Percentiles rank a stretch among this genome's conserved stretches.
These are phyloP conservation scores for Angomonas ambiguus DNA, from an alignment of 208 protist species.

Conservation along the genomic window DNA sequence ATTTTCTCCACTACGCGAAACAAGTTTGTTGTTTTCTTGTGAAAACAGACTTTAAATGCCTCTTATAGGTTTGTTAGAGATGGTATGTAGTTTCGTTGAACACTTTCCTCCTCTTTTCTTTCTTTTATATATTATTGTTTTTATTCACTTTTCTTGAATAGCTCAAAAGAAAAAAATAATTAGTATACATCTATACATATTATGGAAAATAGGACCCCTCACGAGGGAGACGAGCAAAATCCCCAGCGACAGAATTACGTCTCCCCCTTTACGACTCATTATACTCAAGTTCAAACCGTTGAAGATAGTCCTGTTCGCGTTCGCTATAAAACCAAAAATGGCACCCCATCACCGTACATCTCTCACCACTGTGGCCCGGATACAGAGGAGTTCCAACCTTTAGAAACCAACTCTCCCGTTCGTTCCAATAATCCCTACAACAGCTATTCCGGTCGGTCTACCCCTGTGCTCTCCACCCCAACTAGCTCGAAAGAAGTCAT, in stretches of 20 bases:
- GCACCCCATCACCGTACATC: constrained; percentile 39
- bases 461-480: background rate
- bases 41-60: background rate
- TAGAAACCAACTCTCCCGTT: constrained; percentile 11
- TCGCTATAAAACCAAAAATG: constrained; percentile 40
- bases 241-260: background rate
- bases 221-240: background rate
- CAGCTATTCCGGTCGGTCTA: constrained; percentile 42
- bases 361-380: constrained; percentile 15
- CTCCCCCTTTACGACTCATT: background rate
- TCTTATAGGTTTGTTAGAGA: background rate
- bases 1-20: background rate
- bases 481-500: background rate
- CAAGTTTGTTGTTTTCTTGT: background rate
- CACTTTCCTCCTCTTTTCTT: background rate
- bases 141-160: background rate
- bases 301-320: constrained; percentile 57
- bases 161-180: background rate
- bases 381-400: constrained; percentile 19
- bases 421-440: constrained; percentile 33
- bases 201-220: background rate
- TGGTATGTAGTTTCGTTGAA: background rate
- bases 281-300: constrained; percentile 1
- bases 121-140: constrained; percentile 1
- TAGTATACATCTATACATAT: too few species aligned